These are phyloP conservation scores for Eucalyptus shirleyi DNA, from an alignment of 345 rosid genomes.

Conservation along the genomic window DNA sequence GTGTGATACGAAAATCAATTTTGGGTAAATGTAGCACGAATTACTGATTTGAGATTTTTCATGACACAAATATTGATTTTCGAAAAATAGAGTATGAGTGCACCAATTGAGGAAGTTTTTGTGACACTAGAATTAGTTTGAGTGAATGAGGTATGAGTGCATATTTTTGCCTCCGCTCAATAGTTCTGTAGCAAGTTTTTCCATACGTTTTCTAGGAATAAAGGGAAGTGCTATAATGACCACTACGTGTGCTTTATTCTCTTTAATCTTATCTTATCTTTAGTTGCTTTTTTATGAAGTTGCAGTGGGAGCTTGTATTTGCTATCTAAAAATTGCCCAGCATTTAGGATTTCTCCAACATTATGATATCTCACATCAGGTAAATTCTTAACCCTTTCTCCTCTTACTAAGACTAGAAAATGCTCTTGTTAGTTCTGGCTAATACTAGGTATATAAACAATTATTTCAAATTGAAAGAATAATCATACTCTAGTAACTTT, in stretches of 20 bases:
- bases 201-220: neutral
- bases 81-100: neutral
- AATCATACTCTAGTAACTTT: neutral
- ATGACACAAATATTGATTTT: neutral
- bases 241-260: neutral
- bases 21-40: fast-evolving
- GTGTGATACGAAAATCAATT: neutral
- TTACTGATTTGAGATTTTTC: neutral
- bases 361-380: neutral
- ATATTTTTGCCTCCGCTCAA: neutral
- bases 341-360: neutral
- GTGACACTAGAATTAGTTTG: neutral
- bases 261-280: neutral
- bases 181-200: neutral
- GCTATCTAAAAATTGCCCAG: neutral
- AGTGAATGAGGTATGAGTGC: neutral
- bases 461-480: neutral
- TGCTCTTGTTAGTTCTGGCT: neutral
- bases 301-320: neutral
- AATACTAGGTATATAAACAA: neutral
- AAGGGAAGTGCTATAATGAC: neutral
- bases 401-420: neutral
- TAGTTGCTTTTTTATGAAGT: neutral
- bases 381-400: neutral
- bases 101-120: neutral